Evolutionary conservation across 1,139 yeast species (phyloP).

Genomic region (Magnusiomyces ingens): DNA sequence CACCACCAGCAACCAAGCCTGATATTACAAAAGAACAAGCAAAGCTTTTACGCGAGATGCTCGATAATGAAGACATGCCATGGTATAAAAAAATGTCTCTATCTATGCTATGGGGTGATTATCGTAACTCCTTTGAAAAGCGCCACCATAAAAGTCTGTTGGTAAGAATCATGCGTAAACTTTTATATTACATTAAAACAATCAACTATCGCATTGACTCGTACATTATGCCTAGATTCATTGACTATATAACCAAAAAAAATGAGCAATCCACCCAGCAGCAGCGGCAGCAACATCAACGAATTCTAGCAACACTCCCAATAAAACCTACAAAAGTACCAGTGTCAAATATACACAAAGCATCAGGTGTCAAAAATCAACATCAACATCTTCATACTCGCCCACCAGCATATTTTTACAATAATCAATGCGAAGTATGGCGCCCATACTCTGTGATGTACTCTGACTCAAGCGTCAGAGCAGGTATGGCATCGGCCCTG

Average conservation of each 20-base stretch:
- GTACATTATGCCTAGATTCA: not conserved
- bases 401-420: conserved; percentile 3
- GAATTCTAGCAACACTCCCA: too few relatives aligned
- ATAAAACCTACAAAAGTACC: too few relatives aligned
- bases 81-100: not conserved
- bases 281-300: too few relatives aligned
- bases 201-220: not conserved
- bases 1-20: not conserved
- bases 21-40: not conserved
- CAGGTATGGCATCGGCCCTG: not conserved
- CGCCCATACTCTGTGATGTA: not conserved
- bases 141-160: not conserved
- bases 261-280: not conserved
- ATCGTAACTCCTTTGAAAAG: not conserved
- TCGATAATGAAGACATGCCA: not conserved
- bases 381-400: not conserved
- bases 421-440: conserved; percentile 11
- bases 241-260: not conserved
- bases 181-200: not conserved
- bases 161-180: not conserved
- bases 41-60: not conserved
- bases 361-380: not conserved
- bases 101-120: conserved; percentile 1
- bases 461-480: not conserved
- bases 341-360: not conserved